Evolutionary conservation across 2,329 filamentous ascomycete species (phyloP).

Genomic region (Ophiostoma ulmi): DNA sequence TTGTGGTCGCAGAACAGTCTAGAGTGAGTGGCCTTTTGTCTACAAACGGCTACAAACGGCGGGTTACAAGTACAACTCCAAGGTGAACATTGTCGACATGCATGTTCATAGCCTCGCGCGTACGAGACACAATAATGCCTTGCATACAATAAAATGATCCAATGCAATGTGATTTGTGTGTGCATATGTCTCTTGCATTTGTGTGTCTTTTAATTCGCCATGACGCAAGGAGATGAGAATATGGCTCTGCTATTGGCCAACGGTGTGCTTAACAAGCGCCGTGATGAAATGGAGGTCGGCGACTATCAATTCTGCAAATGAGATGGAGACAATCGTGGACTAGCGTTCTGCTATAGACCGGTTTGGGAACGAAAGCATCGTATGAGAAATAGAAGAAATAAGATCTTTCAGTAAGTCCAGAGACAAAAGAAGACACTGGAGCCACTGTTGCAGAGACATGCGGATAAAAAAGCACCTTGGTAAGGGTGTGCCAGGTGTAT

Average conservation of each 20-base stretch:
- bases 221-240: not conserved
- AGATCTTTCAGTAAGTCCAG: not conserved
- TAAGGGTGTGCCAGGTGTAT: too few relatives aligned
- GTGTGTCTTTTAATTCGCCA: not conserved
- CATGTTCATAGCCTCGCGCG: not conserved
- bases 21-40: too few relatives aligned
- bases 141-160: not conserved
- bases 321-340: not conserved
- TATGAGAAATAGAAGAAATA: not conserved
- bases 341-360: not conserved
- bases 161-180: slow-evolving; percentile 1
- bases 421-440: too few relatives aligned
- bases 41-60: not conserved
- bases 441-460: not conserved
- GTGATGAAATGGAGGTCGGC: slow-evolving; percentile 13
- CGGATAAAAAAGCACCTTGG: too few relatives aligned
- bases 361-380: not conserved
- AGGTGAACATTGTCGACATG: not conserved
- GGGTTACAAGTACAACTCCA: not conserved
- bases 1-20: too few relatives aligned
- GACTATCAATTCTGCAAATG: not conserved
- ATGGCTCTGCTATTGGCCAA: slow-evolving; percentile 3
- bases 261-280: slow-evolving; percentile 7
- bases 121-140: not conserved
- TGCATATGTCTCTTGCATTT: not conserved